phyloP scores from a whole-genome alignment of 2,329 filamentous ascomycete species.

The Phialemonium atrogriseum region DNA sequence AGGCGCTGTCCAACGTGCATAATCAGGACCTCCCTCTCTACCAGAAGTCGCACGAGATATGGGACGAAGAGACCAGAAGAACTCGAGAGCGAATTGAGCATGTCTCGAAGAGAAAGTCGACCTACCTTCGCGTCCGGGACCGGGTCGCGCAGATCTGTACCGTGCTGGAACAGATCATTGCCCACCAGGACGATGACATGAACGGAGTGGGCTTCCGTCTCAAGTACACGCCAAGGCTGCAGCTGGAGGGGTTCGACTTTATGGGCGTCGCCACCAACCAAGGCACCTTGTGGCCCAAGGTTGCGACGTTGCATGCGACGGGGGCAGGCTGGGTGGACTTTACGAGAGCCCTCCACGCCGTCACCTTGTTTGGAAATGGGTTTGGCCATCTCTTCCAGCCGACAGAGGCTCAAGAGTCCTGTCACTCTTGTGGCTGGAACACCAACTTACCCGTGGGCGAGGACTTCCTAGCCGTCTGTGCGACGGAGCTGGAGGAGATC shows the following conservation, averaged over 20 bases:
- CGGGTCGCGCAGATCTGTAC: background rate
- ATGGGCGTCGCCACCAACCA: conserved; percentile 1
- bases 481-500: conserved; percentile 1
- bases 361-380: conserved; percentile 1
- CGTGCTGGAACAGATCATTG: background rate
- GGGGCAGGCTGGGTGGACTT: background rate
- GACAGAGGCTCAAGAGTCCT: background rate
- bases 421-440: background rate
- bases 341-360: conserved; percentile 1
- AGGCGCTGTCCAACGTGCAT: background rate
- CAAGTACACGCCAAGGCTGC: background rate
- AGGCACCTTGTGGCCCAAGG: background rate
- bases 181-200: background rate
- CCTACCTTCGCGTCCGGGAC: background rate
- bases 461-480: conserved; percentile 4
- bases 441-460: background rate
- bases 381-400: background rate
- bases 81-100: background rate
- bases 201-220: background rate
- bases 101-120: background rate
- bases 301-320: conserved; percentile 1
- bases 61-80: conserved; percentile 1
- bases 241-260: conserved; percentile 2
- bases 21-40: conserved; percentile 1
- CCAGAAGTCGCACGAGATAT: background rate